A percentile compares a stretch with the other conserved stretches of the same genome.
Conservation (phyloP, 176 grass and related monocot genomes). For the Areca catechu region DNA sequence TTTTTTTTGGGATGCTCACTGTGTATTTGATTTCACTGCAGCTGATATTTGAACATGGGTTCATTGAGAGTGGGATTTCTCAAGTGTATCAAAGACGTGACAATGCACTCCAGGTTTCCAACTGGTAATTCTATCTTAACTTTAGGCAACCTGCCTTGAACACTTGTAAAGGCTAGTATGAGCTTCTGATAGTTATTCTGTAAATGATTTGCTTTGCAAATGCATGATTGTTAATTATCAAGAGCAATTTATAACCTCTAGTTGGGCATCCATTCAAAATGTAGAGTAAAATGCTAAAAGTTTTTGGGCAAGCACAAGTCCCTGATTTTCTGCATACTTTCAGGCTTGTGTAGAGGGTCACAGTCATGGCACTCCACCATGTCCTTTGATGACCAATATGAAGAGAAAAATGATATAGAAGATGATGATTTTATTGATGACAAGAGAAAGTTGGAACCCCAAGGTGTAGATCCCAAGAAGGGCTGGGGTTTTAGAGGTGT, state of each 20-base stretch:
- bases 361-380: slow-evolving; percentile 49
- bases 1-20: too few species aligned
- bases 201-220: slow-evolving; percentile 2
- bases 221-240: slow-evolving; percentile 1
- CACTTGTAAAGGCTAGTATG: background rate
- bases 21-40: too few species aligned
- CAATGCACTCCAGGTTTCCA: slow-evolving; percentile 25
- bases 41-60: slow-evolving; percentile 29
- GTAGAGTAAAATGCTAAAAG: too few species aligned
- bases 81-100: slow-evolving; percentile 23
- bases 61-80: slow-evolving; percentile 33
- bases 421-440: slow-evolving; percentile 28
- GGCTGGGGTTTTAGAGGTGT: slow-evolving; percentile 79
- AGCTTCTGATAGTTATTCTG: background rate
- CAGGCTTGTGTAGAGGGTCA: slow-evolving; percentile 39
- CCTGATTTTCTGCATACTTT: background rate
- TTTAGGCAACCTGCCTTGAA: background rate
- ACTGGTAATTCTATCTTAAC: slow-evolving; percentile 26
- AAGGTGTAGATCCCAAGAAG: slow-evolving; percentile 46
- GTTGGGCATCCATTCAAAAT: too few species aligned
- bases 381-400: slow-evolving; percentile 41
- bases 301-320: too few species aligned
- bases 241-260: slow-evolving; percentile 6
- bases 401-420: slow-evolving; percentile 31
- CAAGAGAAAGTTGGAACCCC: slow-evolving; percentile 44